These are phyloP conservation scores for Bryoerythrophyllum caledonicum DNA, from an alignment of 225 moss, liverwort and hornwort species.

Conservation along the genomic window DNA sequence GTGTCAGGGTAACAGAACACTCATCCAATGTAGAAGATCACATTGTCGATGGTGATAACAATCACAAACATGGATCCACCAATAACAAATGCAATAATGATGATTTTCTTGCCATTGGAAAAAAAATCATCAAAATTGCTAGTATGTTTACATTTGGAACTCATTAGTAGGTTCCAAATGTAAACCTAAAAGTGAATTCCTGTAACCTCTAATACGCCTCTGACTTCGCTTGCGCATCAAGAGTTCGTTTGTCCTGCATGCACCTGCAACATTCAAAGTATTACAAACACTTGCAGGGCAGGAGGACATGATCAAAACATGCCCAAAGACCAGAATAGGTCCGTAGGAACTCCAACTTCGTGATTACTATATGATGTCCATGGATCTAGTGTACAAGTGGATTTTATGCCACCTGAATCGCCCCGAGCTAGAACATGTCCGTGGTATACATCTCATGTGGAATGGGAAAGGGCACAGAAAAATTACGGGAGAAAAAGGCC, in stretches of 20 bases:
- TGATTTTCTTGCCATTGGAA: slow-evolving; percentile 13
- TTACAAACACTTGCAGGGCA: neutral
- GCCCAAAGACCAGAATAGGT: neutral
- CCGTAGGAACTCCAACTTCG: neutral
- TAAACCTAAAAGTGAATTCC: too few relatives aligned
- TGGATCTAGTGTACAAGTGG: neutral
- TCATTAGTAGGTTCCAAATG: too few relatives aligned
- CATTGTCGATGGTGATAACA: neutral
- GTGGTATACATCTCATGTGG: slow-evolving; percentile 6
- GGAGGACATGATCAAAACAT: slow-evolving; percentile 6
- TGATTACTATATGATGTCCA: slow-evolving; percentile 2
- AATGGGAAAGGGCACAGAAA: slow-evolving; percentile 20
- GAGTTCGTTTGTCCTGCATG: slow-evolving; percentile 35
- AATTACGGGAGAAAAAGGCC: slow-evolving; percentile 58
- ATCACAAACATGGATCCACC: neutral
- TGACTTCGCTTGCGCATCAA: slow-evolving; percentile 44
- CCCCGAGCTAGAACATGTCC: slow-evolving; percentile 6
- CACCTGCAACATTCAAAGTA: slow-evolving; percentile 34
- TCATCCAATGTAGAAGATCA: too few relatives aligned
- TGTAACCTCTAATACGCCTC: slow-evolving; percentile 48
- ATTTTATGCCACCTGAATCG: slow-evolving; percentile 4
- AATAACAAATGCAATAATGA: slow-evolving; percentile 16
- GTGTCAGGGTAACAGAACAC: too few relatives aligned
- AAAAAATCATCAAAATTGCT: too few relatives aligned
- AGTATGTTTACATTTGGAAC: too few relatives aligned